A percentile compares a stretch with the other conserved stretches of the same genome.
Evolutionary conservation across 139 green algal species (phyloP).

Genomic region (Chlamydomonas sphaeroides): DNA sequence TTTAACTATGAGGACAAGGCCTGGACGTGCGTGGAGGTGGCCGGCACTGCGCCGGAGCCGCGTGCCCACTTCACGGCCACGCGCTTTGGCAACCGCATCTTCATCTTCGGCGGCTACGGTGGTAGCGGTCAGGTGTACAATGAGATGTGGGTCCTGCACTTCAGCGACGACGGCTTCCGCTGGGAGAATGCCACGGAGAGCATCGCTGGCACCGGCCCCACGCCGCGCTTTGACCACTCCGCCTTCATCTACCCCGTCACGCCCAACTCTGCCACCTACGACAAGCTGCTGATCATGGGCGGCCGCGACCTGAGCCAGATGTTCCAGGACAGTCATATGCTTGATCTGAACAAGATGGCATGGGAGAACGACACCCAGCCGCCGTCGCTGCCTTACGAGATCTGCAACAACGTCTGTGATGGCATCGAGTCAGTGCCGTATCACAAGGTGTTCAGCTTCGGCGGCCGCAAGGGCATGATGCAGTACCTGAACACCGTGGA

Average conservation of each 20-base stretch:
- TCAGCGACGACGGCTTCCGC: conserved; percentile 47
- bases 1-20: conserved; percentile 66
- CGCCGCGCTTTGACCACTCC: conserved; percentile 81
- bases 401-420: conserved; percentile 82
- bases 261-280: conserved; percentile 72
- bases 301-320: conserved; percentile 79
- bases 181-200: conserved; percentile 70
- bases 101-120: conserved; percentile 86
- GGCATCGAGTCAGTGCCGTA: conserved; percentile 86
- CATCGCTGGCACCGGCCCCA: conserved; percentile 53
- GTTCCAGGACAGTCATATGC: conserved; percentile 79
- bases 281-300: conserved; percentile 85
- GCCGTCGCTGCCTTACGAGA: conserved; percentile 59
- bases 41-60: conserved; percentile 59
- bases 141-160: conserved; percentile 82
- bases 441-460: conserved; percentile 89
- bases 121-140: conserved; percentile 77
- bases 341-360: conserved; percentile 77
- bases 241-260: conserved; percentile 70
- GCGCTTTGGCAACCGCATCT: conserved; percentile 69
- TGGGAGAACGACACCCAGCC: conserved; percentile 72
- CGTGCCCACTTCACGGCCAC: conserved; percentile 84
- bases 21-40: conserved; percentile 59
- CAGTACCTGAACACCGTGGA: conserved; percentile 80
- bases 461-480: conserved; percentile 84